Conservation (phyloP, 352 stramenopile species). For the Achlya hypogyna region DNA sequence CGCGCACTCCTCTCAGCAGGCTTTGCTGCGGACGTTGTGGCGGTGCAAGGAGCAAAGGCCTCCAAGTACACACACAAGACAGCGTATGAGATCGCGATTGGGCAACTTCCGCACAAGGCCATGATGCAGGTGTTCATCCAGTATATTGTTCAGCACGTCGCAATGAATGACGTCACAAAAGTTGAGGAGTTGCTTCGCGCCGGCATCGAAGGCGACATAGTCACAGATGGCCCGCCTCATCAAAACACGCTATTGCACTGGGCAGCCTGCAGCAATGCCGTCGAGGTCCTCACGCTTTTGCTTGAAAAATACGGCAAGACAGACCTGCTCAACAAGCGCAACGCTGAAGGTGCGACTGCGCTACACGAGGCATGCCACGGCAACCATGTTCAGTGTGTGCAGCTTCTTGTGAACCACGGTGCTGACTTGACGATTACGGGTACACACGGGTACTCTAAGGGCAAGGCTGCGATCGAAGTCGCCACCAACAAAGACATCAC, state of each 20-base stretch:
- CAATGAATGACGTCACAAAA: slow-evolving; percentile 43
- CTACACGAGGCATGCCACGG: slow-evolving; percentile 60
- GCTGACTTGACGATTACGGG: slow-evolving; percentile 39
- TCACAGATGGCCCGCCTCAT: slow-evolving; percentile 41
- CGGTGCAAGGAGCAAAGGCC: background rate
- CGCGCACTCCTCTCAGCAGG: slow-evolving; percentile 65
- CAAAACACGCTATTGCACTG: slow-evolving; percentile 67
- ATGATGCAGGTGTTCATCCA: slow-evolving; percentile 77
- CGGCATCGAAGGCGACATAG: slow-evolving; percentile 35
- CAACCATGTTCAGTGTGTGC: slow-evolving; percentile 43
- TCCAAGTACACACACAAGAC: slow-evolving; percentile 28
- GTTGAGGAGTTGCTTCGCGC: slow-evolving; percentile 52
- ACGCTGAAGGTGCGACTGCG: slow-evolving; percentile 64
- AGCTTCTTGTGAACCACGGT: slow-evolving; percentile 36
- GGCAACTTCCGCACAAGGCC: slow-evolving; percentile 38
- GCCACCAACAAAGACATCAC: slow-evolving; percentile 37
- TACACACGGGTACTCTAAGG: slow-evolving; percentile 38
- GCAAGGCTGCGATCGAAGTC: slow-evolving; percentile 49
- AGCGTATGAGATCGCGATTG: slow-evolving; percentile 54
- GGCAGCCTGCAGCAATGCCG: slow-evolving; percentile 63
- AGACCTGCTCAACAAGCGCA: slow-evolving; percentile 33
- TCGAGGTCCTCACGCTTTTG: slow-evolving; percentile 30
- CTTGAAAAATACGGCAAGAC: background rate
- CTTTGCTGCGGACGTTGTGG: slow-evolving; percentile 52
- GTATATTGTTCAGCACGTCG: slow-evolving; percentile 79